These are phyloP conservation scores for Penicillium diatomitis DNA, from an alignment of 495 filamentous ascomycete genomes.

Conservation along the genomic window DNA sequence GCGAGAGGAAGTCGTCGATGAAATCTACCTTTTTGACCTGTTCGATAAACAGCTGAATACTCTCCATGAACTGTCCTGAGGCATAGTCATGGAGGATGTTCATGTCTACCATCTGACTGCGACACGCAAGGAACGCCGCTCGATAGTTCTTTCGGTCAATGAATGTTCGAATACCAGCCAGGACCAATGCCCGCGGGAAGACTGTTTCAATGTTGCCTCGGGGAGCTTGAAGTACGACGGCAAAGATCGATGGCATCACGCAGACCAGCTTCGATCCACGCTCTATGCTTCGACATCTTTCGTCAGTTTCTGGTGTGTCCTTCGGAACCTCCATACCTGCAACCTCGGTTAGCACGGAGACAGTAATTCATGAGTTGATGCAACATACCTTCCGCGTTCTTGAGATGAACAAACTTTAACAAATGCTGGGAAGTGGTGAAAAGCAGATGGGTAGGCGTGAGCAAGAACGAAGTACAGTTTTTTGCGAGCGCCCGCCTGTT, in stretches of 20 bases:
- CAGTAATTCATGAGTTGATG: background rate
- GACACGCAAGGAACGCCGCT: constrained; percentile 75
- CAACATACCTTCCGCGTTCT: constrained; percentile 50
- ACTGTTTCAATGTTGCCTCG: constrained; percentile 94
- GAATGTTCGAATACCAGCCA: constrained; percentile 74
- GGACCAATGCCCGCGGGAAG: constrained; percentile 81
- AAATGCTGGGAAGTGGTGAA: constrained; percentile 87
- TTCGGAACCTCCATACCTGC: constrained; percentile 69
- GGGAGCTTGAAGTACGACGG: constrained; percentile 82
- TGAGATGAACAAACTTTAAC: constrained; percentile 86
- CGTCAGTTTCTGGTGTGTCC: constrained; percentile 86
- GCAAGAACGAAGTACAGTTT: constrained; percentile 83
- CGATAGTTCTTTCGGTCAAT: constrained; percentile 74
- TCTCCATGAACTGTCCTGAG: constrained; percentile 70
- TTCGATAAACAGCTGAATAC: constrained; percentile 67
- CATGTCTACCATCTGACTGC: constrained; percentile 91
- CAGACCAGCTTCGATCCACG: constrained; percentile 79
- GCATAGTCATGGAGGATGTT: constrained; percentile 95
- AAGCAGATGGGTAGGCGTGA: constrained; percentile 75
- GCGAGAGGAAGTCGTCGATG: constrained; percentile 87
- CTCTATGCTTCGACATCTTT: constrained; percentile 87
- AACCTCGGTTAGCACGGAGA: constrained; percentile 1
- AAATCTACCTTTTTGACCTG: constrained; percentile 78
- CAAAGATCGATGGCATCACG: constrained; percentile 79
- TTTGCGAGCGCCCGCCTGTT: constrained; percentile 63